Evolutionary conservation across 2,329 filamentous ascomycete genomes (phyloP), one percentile per base, ranked within the genome.

Genomic region (Diaporthe longicolla): DNA sequence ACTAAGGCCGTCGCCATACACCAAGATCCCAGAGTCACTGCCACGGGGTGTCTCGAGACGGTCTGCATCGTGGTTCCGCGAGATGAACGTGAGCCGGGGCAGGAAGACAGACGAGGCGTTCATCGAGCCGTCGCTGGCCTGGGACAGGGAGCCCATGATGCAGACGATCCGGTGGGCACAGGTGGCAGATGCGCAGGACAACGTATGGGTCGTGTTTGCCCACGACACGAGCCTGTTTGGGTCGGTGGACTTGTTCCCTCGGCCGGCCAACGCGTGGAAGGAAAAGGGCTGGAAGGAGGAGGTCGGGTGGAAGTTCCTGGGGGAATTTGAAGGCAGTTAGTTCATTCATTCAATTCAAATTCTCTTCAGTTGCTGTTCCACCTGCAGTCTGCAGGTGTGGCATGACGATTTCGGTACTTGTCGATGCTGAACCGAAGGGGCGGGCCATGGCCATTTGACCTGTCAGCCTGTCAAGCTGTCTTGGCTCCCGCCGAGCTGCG

Each of bases 1-100:
- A 43, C 35, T 79, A 9, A 77, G 78, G 17, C 78, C 78, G 4
- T 78, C 78, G 1, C 29, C 63, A 21, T 61, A 74, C 45, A 59
- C 74, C 11, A 71, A 73, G 4, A 70, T 79, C 32, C 78, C 78
- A 21, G 73, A 72, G 19, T 26, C 40, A 40, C 72, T 77, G 19
- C 59, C 71, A 32, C 57, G 63, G 17, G 50, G 9, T 11, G 11
- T 57, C 35, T 50, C 45, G 10, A 32, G 9, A 8, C 21, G 24
- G 9, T 55, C 65, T 26, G 48, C 45, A 6, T 24, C 72, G n/a
- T 70, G 65, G 5, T 76, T 75, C 32, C 71, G 61, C 21, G 55
- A 75, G 19, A 69, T 76, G 13, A 65, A 68, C 17, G 59, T 63
- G 21, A 61, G 71, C 17, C 71, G 69, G 35, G 76, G 74, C 17